These are phyloP conservation scores for Sporothrix dimorphospora DNA, from an alignment of 2,329 filamentous ascomycete genomes.

Conservation along the genomic window DNA sequence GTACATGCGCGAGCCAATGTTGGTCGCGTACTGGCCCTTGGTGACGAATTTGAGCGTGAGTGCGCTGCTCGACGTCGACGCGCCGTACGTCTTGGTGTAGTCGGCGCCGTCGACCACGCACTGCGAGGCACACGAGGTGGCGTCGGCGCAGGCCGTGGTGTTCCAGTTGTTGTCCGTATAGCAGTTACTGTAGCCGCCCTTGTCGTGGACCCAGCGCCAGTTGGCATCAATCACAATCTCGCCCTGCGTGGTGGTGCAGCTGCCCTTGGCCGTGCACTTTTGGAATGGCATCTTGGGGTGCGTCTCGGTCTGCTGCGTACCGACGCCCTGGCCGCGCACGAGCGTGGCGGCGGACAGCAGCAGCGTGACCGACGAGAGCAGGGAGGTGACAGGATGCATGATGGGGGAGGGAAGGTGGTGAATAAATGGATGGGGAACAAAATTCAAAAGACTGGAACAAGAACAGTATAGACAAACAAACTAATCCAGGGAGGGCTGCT, in stretches of 20 bases:
- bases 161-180: slow-evolving; percentile 55
- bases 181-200: slow-evolving; percentile 52
- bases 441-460: not conserved
- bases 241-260: slow-evolving; percentile 52
- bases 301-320: slow-evolving; percentile 50
- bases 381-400: slow-evolving; percentile 10
- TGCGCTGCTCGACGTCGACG: slow-evolving; percentile 52
- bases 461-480: not conserved
- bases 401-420: not conserved
- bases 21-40: slow-evolving; percentile 44
- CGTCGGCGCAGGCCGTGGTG: slow-evolving; percentile 50
- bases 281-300: slow-evolving; percentile 58
- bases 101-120: slow-evolving; percentile 60
- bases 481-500: not conserved
- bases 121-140: slow-evolving; percentile 55
- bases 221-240: slow-evolving; percentile 59
- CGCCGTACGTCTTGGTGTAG: slow-evolving; percentile 56
- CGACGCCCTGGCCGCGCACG: slow-evolving; percentile 50
- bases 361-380: slow-evolving; percentile 20
- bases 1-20: slow-evolving; percentile 44
- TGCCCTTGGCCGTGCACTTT: slow-evolving; percentile 51
- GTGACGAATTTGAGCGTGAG: slow-evolving; percentile 54
- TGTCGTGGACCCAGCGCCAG: slow-evolving; percentile 61
- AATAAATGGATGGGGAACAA: not conserved
- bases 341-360: slow-evolving; percentile 18